These are phyloP conservation scores for Pseudozyma flocculosa DNA, from an alignment of 1,284 basidiomycete species.

Conservation along the genomic window DNA sequence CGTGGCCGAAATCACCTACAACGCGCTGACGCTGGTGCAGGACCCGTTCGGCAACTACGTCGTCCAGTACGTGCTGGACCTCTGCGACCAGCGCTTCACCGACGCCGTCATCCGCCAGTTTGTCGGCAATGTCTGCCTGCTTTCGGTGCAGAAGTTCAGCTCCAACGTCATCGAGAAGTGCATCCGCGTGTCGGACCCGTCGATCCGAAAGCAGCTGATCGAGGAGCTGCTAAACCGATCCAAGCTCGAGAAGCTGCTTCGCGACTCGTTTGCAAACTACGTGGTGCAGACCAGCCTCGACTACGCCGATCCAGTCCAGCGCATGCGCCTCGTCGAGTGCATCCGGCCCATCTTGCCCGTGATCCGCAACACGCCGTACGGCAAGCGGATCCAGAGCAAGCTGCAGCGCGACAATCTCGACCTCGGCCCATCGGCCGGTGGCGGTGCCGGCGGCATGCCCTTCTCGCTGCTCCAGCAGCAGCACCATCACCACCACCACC, in stretches of 20 bases:
- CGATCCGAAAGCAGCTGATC: slow-evolving; percentile 88
- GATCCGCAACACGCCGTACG: slow-evolving; percentile 57
- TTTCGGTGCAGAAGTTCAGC: slow-evolving; percentile 98
- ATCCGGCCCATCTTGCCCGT: slow-evolving; percentile 56
- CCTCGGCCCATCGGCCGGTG: slow-evolving; percentile 8
- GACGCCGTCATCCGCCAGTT: slow-evolving; percentile 97
- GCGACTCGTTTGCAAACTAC: slow-evolving; percentile 64
- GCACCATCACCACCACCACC: slow-evolving; percentile 42
- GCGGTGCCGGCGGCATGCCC: slow-evolving; percentile 20
- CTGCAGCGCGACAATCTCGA: slow-evolving; percentile 54
- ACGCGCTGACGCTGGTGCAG: slow-evolving; percentile 94
- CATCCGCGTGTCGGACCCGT: slow-evolving; percentile 93
- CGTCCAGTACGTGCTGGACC: slow-evolving; percentile 94
- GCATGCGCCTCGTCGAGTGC: slow-evolving; percentile 55
- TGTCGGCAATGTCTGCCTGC: slow-evolving; percentile 91
- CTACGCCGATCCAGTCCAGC: slow-evolving; percentile 55
- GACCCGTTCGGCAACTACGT: slow-evolving; percentile 98
- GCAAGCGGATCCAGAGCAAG: slow-evolving; percentile 58
- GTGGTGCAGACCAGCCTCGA: slow-evolving; percentile 57
- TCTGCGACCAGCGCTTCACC: slow-evolving; percentile 97
- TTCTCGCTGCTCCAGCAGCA: slow-evolving; percentile 45
- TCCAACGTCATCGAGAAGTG: slow-evolving; percentile 97
- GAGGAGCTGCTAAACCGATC: slow-evolving; percentile 93
- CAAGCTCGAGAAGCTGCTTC: slow-evolving; percentile 88
- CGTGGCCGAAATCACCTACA: slow-evolving; percentile 98